phyloP scores from a whole-genome alignment of 176 grass and related monocot species.

The Musa itinerans region DNA sequence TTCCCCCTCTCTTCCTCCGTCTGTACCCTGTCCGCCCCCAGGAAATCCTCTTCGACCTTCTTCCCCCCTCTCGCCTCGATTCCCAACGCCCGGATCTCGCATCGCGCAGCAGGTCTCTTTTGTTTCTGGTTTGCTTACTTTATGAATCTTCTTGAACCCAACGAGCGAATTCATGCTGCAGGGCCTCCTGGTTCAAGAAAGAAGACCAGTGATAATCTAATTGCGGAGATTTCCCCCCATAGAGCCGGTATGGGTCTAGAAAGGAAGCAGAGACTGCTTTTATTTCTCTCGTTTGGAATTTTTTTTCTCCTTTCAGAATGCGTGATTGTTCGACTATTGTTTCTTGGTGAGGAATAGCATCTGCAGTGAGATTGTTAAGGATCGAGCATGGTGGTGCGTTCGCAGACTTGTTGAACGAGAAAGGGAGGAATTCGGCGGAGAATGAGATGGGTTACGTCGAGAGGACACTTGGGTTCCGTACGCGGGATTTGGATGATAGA shows the following conservation, averaged over 20 bases:
- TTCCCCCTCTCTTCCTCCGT: background rate
- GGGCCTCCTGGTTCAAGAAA: slow-evolving; percentile 8
- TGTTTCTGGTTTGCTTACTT: no score
- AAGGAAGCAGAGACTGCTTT: background rate
- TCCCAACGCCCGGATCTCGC: background rate
- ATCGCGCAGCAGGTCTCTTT: background rate
- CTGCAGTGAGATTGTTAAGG: slow-evolving; percentile 77
- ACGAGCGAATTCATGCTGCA: background rate
- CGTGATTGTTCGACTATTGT: background rate
- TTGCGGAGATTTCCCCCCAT: slow-evolving; percentile 38
- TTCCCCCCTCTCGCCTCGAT: background rate
- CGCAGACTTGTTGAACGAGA: slow-evolving; percentile 82
- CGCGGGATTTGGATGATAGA: slow-evolving; percentile 58
- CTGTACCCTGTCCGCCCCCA: background rate
- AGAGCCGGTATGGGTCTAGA: slow-evolving; percentile 35
- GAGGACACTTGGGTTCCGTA: slow-evolving; percentile 73
- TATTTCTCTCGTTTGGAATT: background rate
- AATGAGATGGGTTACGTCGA: slow-evolving; percentile 88
- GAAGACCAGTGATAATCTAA: slow-evolving; percentile 19
- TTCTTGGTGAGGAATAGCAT: slow-evolving; percentile 29
- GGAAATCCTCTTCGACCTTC: background rate
- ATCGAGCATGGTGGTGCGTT: slow-evolving; percentile 78
- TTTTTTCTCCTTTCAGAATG: background rate
- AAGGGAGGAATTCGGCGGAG: slow-evolving; percentile 34
- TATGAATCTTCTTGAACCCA: background rate